Conservation (phyloP, 106 monocot species). For the Allium fistulosum region DNA sequence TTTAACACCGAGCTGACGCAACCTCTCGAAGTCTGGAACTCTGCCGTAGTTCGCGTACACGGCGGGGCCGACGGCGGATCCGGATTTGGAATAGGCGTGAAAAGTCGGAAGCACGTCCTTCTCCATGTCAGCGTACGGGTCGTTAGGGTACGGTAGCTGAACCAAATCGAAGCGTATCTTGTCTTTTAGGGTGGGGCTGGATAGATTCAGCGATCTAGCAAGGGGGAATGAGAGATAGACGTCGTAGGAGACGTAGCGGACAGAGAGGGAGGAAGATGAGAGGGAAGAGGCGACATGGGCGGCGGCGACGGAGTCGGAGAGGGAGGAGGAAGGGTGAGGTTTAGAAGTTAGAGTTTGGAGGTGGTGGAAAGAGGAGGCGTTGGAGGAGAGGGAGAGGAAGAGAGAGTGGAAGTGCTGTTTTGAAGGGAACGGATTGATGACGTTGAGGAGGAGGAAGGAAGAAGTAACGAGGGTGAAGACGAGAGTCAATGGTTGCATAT, state of each 20-base stretch:
- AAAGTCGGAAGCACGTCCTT: constrained; percentile 41
- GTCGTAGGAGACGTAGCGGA: constrained; percentile 31
- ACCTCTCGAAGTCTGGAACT: constrained; percentile 41
- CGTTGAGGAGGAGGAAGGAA: constrained; percentile 11
- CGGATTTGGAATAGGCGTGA: constrained; percentile 62
- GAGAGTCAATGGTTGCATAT: background rate
- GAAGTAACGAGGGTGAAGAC: background rate
- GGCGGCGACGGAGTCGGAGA: constrained; percentile 29
- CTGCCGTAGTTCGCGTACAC: constrained; percentile 76
- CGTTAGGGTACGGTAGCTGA: constrained; percentile 29
- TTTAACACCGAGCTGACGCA: constrained; percentile 28
- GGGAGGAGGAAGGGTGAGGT: constrained; percentile 47
- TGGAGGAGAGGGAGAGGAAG: constrained; percentile 64
- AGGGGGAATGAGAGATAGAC: constrained; percentile 47
- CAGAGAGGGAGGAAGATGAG: constrained; percentile 26
- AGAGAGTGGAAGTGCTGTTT: constrained; percentile 49
- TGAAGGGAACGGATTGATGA: constrained; percentile 13
- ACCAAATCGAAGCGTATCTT: constrained; percentile 17
- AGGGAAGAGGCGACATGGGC: constrained; percentile 28
- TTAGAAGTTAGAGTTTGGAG: constrained; percentile 51
- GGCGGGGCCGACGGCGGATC: constrained; percentile 35
- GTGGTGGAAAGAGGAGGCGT: constrained; percentile 44
- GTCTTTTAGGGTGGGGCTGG: background rate
- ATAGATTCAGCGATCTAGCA: constrained; percentile 38
- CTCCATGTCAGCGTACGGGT: constrained; percentile 26